Base-by-base conservation (phyloP, 176 grass and related monocot genomes). In the Phoenix dactylifera region DNA sequence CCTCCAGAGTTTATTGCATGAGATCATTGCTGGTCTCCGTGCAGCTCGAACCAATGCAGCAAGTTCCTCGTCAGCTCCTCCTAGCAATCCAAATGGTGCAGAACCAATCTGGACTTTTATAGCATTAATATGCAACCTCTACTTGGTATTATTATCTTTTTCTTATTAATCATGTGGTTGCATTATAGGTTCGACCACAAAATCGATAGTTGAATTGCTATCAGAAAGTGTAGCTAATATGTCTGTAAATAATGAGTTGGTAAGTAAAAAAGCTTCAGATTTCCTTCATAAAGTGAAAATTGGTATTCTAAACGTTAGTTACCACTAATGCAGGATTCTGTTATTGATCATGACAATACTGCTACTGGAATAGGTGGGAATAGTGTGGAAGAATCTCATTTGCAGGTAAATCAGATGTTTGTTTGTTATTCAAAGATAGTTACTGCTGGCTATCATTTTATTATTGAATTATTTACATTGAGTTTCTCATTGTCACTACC, bases 141-240 rank as follows among this genome's bases (percentile, higher is more conserved):
- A 30, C 26, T 60, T 51, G 0, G 22, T 60, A 15, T 62, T 74
- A 64, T 19, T 17, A 26, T 32, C 62, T 57, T 22, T 16, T 67
- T 15, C 60, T 55, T 7, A 39, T 59, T 65, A 53, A 77, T 54
- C 68, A 16, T 16, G 57, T 67, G 73, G 77, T 68, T 59, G 20
- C 22, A 48, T 63, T 19, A 66, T 83, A 80, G 77, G 73, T 66
- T 83, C 76, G 71, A 74, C 88, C 66, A 76, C 88, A 77, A 92
- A 98, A 80, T 98, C 94, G 65, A 84, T 98, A 50, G 82, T 92
- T 60, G 84, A 98, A 74, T 81, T 98, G 79, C 63, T 98, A 64
- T 75, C 94, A 29, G 94, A 98, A 79, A 93, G 88, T 67, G 80
- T 89, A 68, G 74, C 86, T 74, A 79, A 89, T 35, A 63, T 93